Conservation (phyloP, 2,329 filamentous ascomycete species). For the Hypoxylon sp. region DNA sequence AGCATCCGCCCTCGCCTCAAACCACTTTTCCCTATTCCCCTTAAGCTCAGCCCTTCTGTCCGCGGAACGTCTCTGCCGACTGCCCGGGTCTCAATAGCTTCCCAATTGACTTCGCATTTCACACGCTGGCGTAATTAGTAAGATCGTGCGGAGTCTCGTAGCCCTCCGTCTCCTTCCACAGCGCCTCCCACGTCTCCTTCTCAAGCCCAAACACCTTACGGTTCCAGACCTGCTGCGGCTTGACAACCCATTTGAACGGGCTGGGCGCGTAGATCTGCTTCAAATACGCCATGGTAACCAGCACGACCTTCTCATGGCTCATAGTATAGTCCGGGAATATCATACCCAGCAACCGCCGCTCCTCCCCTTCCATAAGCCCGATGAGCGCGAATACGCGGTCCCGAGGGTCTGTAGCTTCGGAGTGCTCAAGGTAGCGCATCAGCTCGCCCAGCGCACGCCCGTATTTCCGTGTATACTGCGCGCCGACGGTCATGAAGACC, state of each 20-base stretch:
- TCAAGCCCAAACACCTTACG: slow-evolving; percentile 20
- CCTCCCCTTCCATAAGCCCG: slow-evolving; percentile 9
- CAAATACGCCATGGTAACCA: slow-evolving; percentile 27
- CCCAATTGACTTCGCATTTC: slow-evolving; percentile 13
- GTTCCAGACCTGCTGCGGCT: slow-evolving; percentile 20
- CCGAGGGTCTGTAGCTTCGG: slow-evolving; percentile 10
- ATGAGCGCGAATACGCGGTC: slow-evolving; percentile 21
- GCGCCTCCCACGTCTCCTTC: slow-evolving; percentile 16
- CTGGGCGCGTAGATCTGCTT: slow-evolving; percentile 23
- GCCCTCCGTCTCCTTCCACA: slow-evolving; percentile 23
- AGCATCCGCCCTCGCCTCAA: slow-evolving; percentile 16
- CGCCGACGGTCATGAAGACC: not conserved
- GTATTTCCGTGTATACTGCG: slow-evolving; percentile 5
- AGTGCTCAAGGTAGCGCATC: slow-evolving; percentile 14
- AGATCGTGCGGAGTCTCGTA: slow-evolving; percentile 16
- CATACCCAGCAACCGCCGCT: slow-evolving; percentile 12
- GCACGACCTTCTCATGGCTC: slow-evolving; percentile 27
- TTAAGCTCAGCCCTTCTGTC: slow-evolving; percentile 6
- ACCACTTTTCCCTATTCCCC: slow-evolving; percentile 4
- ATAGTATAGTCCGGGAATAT: slow-evolving; percentile 29
- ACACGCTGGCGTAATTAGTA: slow-evolving; percentile 13
- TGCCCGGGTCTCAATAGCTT: not conserved
- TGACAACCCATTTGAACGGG: slow-evolving; percentile 21
- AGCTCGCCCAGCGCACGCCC: slow-evolving; percentile 15
- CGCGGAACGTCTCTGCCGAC: slow-evolving; percentile 8